A percentile compares a stretch with the other conserved stretches of the same genome.
phyloP scores from a whole-genome alignment of 306 rosid genomes.

The Purshia tridentata region DNA sequence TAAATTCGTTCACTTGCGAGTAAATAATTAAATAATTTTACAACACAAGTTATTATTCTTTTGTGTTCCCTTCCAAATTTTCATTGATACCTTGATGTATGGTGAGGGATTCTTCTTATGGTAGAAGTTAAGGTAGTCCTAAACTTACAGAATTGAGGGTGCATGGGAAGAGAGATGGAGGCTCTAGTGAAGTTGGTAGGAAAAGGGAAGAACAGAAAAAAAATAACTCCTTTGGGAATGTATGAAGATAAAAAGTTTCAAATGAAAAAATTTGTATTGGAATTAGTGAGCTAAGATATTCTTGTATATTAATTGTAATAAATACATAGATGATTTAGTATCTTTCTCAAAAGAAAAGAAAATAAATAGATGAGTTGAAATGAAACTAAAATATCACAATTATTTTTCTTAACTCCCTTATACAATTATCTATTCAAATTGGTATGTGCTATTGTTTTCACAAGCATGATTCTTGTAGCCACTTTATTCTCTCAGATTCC shows the following conservation, averaged over 20 bases:
- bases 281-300: neutral
- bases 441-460: too few species aligned
- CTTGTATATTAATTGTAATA: neutral
- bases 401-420: neutral
- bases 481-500: neutral
- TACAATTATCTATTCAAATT: too few species aligned
- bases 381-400: neutral
- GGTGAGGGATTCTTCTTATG: neutral
- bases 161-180: neutral
- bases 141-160: neutral
- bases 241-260: neutral
- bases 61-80: too few species aligned
- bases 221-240: neutral
- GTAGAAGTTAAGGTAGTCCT: neutral
- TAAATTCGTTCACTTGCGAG: too few species aligned
- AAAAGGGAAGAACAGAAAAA: neutral
- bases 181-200: neutral
- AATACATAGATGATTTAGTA: neutral
- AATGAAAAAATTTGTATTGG: too few species aligned
- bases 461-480: neutral
- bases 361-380: neutral
- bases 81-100: neutral
- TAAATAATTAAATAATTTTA: too few species aligned
- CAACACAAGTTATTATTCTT: too few species aligned
- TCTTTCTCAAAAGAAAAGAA: too few species aligned